phyloP scores from a whole-genome alignment of 495 filamentous ascomycete species.

The Sphaerosporella brunnea region DNA sequence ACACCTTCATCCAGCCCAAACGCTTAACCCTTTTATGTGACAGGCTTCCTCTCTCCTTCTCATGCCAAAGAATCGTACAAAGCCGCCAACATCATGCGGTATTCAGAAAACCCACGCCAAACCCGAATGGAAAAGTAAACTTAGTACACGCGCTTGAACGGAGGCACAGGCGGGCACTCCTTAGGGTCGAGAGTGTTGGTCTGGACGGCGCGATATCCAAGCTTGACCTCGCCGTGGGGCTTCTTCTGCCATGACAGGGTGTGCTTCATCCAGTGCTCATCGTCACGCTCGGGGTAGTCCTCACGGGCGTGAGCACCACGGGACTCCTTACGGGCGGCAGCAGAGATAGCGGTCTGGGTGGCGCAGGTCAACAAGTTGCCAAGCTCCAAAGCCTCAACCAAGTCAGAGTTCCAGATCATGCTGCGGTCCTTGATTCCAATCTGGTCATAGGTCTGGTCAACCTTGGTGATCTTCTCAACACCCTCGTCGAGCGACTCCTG shows the following conservation, averaged over 20 bases:
- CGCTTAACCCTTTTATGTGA: background rate
- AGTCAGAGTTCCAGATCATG: slow-evolving; percentile 99
- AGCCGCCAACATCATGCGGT: background rate
- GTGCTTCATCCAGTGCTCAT: slow-evolving; percentile 97
- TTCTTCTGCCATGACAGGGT: slow-evolving; percentile 84
- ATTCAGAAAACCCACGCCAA: slow-evolving; percentile 5
- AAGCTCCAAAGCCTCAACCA: slow-evolving; percentile 88
- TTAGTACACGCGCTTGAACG: slow-evolving; percentile 75
- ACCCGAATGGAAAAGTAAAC: slow-evolving; percentile 1
- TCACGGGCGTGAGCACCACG: slow-evolving; percentile 89
- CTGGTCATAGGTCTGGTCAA: slow-evolving; percentile 63
- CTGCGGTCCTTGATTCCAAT: slow-evolving; percentile 89
- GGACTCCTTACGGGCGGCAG: slow-evolving; percentile 81
- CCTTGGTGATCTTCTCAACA: slow-evolving; percentile 56
- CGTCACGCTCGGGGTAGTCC: slow-evolving; percentile 85
- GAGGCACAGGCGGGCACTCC: slow-evolving; percentile 76
- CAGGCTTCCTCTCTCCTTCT: background rate
- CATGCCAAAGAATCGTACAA: background rate
- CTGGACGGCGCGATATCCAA: slow-evolving; percentile 62
- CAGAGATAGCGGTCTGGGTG: slow-evolving; percentile 74
- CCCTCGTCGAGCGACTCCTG: slow-evolving; percentile 79
- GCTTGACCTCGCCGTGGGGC: slow-evolving; percentile 58
- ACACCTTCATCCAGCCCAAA: too few species aligned
- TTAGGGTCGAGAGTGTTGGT: slow-evolving; percentile 65
- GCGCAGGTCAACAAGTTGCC: slow-evolving; percentile 90